Percentiles rank a stretch among this genome's conserved stretches.
Evolutionary conservation across 495 filamentous ascomycete species (phyloP).

Genomic region (Cercophora sp.): DNA sequence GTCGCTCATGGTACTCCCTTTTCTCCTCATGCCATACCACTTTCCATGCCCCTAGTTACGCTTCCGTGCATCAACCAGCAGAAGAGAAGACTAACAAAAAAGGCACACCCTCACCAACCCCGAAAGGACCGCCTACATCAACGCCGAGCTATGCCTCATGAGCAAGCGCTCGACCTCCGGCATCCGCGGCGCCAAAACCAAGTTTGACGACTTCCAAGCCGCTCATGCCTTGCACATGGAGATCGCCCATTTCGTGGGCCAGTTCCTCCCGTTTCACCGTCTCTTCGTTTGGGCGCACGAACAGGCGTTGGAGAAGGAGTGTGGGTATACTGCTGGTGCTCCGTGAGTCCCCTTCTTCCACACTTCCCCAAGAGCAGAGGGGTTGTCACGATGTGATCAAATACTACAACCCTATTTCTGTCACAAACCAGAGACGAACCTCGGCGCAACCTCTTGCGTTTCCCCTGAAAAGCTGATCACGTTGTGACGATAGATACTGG

Average conservation of each 20-base stretch:
- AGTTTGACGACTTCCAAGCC: conserved; percentile 7
- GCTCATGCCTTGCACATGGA: conserved; percentile 1
- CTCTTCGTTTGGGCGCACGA: conserved; percentile 44
- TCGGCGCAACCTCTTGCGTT: no score
- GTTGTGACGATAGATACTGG: conserved; percentile 34
- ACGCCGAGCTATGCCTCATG: conserved; percentile 4
- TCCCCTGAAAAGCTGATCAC: background rate
- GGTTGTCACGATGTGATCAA: no score
- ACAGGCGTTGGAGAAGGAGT: conserved; percentile 36
- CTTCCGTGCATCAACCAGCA: no score
- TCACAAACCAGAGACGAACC: no score
- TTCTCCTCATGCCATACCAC: background rate
- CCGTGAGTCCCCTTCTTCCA: background rate
- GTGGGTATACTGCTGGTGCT: conserved; percentile 36
- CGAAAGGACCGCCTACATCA: background rate
- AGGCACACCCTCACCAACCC: conserved; percentile 9
- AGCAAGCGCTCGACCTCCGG: background rate
- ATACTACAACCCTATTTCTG: no score
- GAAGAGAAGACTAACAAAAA: background rate
- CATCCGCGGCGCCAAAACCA: background rate
- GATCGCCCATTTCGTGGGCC: conserved; percentile 13
- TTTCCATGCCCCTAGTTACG: background rate
- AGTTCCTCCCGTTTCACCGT: conserved; percentile 49
- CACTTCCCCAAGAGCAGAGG: no score
- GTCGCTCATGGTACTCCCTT: background rate